phyloP scores from a whole-genome alignment of 2,329 filamentous ascomycete species.

The Uncinocarpus reesii region DNA sequence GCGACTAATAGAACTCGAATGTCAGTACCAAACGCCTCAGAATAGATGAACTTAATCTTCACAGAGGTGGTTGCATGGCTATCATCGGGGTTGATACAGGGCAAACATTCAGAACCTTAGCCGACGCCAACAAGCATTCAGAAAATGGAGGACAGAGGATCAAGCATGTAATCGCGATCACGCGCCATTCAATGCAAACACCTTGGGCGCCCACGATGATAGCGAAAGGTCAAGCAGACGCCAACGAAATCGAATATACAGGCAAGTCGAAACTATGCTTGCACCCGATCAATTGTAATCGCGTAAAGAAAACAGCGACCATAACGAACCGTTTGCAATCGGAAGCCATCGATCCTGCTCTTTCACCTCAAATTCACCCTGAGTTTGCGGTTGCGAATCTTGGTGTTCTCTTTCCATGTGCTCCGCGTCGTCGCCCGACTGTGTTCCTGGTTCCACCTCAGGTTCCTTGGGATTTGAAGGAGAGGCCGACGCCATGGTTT shows the following conservation, averaged over 20 bases:
- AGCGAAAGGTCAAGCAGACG: not conserved
- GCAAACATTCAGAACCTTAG: not conserved
- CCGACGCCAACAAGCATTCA: not conserved
- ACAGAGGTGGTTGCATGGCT: not conserved
- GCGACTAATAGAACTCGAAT: conserved; percentile 92
- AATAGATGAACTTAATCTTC: not conserved
- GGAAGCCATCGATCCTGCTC: conserved; percentile 99
- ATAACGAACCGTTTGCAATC: conserved; percentile 97
- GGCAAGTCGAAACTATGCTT: not conserved
- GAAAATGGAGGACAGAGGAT: not conserved
- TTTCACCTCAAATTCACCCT: conserved; percentile 96
- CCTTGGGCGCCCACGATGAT: not conserved
- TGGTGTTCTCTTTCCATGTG: conserved; percentile 63
- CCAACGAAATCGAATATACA: not conserved
- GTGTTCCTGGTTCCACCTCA: conserved; percentile 82
- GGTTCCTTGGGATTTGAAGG: conserved; percentile 62
- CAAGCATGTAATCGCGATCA: not conserved
- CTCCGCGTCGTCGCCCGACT: conserved; percentile 83
- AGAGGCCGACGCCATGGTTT: conserved; percentile 91
- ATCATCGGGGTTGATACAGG: not conserved
- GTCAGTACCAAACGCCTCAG: conserved; percentile 61
- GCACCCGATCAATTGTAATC: conserved; percentile 7
- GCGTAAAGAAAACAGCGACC: conserved; percentile 17
- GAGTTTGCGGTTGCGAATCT: conserved; percentile 64
- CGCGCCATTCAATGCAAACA: not conserved